These are phyloP conservation scores for Chalciporus piperatoides DNA, from an alignment of 1,284 basidiomycete species.

Conservation along the genomic window DNA sequence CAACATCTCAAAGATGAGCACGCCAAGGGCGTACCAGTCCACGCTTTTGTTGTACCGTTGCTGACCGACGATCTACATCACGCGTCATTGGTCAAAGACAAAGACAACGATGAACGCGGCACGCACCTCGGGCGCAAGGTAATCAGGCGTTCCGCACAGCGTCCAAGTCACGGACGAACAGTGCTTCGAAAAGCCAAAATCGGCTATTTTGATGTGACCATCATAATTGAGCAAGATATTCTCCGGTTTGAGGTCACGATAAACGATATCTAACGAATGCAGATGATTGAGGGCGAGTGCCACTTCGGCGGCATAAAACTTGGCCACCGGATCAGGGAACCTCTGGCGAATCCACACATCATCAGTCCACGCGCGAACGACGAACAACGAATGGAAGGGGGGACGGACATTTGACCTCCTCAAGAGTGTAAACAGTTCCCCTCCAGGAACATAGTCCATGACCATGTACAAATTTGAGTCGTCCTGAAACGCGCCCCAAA, in stretches of 20 bases:
- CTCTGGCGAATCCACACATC: slow-evolving; percentile 47
- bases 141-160: slow-evolving; percentile 96
- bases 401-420: slow-evolving; percentile 79
- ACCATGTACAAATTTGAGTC: slow-evolving; percentile 96
- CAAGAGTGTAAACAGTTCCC: slow-evolving; percentile 91
- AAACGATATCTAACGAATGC: slow-evolving; percentile 89
- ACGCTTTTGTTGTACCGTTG: slow-evolving; percentile 97
- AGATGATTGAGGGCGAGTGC: slow-evolving; percentile 93
- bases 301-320: slow-evolving; percentile 98
- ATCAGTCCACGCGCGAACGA: slow-evolving; percentile 3
- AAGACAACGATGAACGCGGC: background rate
- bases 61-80: slow-evolving; percentile 71
- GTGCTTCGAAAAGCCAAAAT: slow-evolving; percentile 96
- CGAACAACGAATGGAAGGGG: background rate
- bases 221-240: slow-evolving; percentile 93
- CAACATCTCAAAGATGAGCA: slow-evolving; percentile 97
- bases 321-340: slow-evolving; percentile 97
- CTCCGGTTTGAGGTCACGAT: slow-evolving; percentile 97
- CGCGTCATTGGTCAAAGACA: background rate
- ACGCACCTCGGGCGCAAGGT: slow-evolving; percentile 83
- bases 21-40: slow-evolving; percentile 98
- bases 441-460: slow-evolving; percentile 99
- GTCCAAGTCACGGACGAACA: slow-evolving; percentile 95
- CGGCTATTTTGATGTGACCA: slow-evolving; percentile 97
- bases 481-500: slow-evolving; percentile 98